These are phyloP conservation scores for Beauveria bassiana DNA, from an alignment of 2,329 filamentous ascomycete genomes.

Conservation along the genomic window DNA sequence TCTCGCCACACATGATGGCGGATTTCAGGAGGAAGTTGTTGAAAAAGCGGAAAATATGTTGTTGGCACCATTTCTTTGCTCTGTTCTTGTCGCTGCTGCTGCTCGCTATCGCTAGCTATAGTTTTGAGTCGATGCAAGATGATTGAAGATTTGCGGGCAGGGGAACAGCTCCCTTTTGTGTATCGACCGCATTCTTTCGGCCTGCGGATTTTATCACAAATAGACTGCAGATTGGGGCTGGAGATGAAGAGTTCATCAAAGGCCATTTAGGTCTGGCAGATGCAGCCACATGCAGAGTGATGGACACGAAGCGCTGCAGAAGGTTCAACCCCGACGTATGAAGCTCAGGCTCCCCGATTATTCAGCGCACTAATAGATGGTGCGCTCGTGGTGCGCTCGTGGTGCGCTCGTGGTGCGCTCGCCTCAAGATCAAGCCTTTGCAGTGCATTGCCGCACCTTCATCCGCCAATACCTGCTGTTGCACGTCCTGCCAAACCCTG, in stretches of 20 bases:
- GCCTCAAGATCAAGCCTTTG: no score
- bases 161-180: not conserved
- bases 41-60: not conserved
- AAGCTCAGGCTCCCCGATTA: no score
- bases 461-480: no score
- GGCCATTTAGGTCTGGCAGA: not conserved
- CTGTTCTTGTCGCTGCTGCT: not conserved
- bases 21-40: not conserved
- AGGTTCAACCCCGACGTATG: no score
- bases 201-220: not conserved
- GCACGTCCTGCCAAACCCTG: no score
- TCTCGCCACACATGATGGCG: conserved; percentile 4
- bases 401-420: no score
- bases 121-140: not conserved
- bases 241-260: not conserved
- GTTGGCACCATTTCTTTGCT: not conserved
- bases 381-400: no score
- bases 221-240: not conserved
- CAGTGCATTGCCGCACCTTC: no score
- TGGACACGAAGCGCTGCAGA: no score
- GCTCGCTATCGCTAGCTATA: not conserved
- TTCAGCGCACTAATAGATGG: no score
- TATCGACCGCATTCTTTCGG: not conserved
- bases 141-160: not conserved
- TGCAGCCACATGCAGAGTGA: not conserved